Conservation (phyloP, 2,329 filamentous ascomycete species). For the Huntiella decipiens region DNA sequence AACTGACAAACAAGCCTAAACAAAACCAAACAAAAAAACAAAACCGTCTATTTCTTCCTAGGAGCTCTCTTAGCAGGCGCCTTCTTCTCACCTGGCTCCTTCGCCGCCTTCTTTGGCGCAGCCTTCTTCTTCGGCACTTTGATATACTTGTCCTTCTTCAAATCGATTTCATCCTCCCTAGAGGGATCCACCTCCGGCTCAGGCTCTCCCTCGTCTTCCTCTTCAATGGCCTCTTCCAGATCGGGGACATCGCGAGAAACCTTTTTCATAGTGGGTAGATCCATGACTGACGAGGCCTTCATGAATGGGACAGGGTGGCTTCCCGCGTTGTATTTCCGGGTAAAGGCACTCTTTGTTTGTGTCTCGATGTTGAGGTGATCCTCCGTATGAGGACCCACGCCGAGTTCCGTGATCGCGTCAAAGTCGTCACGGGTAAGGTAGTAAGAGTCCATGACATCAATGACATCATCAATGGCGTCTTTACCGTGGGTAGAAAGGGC, state of each 20-base stretch:
- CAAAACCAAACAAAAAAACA: slow-evolving; percentile 1
- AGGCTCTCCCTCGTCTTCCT: slow-evolving; percentile 58
- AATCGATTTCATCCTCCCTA: slow-evolving; percentile 58
- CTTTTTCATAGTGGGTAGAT: slow-evolving; percentile 44
- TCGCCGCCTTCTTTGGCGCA: slow-evolving; percentile 24
- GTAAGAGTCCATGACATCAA: slow-evolving; percentile 93
- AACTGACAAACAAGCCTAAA: neutral
- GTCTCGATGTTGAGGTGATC: slow-evolving; percentile 59
- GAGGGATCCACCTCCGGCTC: slow-evolving; percentile 41
- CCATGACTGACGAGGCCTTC: slow-evolving; percentile 54
- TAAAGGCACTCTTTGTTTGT: slow-evolving; percentile 78
- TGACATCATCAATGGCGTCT: slow-evolving; percentile 63
- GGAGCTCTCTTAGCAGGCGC: slow-evolving; percentile 27
- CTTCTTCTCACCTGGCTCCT: slow-evolving; percentile 22
- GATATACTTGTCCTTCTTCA: slow-evolving; percentile 93
- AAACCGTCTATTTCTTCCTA: slow-evolving; percentile 5
- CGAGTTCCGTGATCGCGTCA: slow-evolving; percentile 79
- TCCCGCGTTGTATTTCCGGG: slow-evolving; percentile 69
- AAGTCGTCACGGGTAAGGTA: slow-evolving; percentile 89
- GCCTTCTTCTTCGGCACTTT: slow-evolving; percentile 65
- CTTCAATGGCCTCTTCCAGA: slow-evolving; percentile 88
- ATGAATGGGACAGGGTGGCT: slow-evolving; percentile 89
- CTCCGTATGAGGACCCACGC: slow-evolving; percentile 67
- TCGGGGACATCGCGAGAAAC: slow-evolving; percentile 63
- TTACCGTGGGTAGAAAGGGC: slow-evolving; percentile 61